Evolutionary conservation across 2,329 filamentous ascomycete genomes (phyloP), one percentile per base, ranked within the genome.

Genomic region (Pseudocercospora cruenta): DNA sequence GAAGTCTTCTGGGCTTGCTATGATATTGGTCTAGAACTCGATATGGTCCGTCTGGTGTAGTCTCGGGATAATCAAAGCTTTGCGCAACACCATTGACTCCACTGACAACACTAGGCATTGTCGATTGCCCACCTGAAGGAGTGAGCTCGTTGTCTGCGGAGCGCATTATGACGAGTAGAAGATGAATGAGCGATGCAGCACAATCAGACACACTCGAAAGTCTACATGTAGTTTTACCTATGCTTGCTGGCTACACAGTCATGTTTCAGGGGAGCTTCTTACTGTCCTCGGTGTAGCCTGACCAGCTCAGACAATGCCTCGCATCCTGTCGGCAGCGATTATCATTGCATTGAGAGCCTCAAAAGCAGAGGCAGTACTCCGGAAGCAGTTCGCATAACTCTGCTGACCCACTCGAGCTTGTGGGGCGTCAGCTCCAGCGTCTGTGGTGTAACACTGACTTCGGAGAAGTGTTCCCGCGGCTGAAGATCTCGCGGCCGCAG

Each of bases 11-110:
- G 4, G 51, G 51, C 22, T 51, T 51, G 47, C 47, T 65, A 53
- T 69, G 67, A 47, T 69, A 67, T 28, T 69, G 67, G 26, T 67
- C 55, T 26, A 67, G 54, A 16, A 69, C 60, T 8, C 26, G 51
- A 49, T 69, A 69, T 3, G 67, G 59, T 14, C 62, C 65, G 26
- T 67, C 62, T 3, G 67, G 58, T 4, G 54, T 60, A 4, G 21
- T 28, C 22, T 67, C 65, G 1, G 67, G 65, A 49, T 69, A 69
- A 28, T 49, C 49, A 45, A 63, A 69, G 24, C n/a, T 58, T 14
- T 65, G 64, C n/a, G 60, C 59, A 36, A 64, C 39, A 9, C 64
- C 67, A 58, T 65, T 69, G 60, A 67, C 60, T 9, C 64, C 64
- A 31, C 62, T 66, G 54, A 67, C 62, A 6, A 67, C 24, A 22